Evolutionary conservation across 139 green algal genomes (phyloP), one percentile per base, ranked within the genome.

Genomic region (Raphidocelis subcapitata): DNA sequence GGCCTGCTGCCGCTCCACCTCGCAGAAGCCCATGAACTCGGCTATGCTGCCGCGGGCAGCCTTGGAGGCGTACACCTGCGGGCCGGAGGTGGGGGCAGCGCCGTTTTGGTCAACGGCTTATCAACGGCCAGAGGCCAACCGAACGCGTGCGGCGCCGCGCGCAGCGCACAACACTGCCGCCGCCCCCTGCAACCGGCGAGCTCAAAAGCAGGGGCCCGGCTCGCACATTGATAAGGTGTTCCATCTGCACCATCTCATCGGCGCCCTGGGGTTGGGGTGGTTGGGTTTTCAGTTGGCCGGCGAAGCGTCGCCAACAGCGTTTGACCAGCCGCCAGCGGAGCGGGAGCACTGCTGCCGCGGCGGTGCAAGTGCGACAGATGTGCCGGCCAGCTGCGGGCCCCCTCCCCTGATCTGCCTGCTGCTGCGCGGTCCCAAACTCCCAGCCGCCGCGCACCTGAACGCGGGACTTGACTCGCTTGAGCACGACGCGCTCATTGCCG

Each of bases 141-240:
- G n/a, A n/a, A n/a, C n/a, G n/a, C n/a, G n/a, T n/a, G n/a, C n/a
- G n/a, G n/a, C n/a, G n/a, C n/a, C n/a, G n/a, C n/a, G n/a, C n/a
- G n/a, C n/a, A n/a, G n/a, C n/a, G n/a, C n/a, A n/a, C n/a, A n/a
- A n/a, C n/a, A n/a, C n/a, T n/a, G n/a, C n/a, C n/a, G n/a, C n/a
- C n/a, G n/a, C n/a, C n/a, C n/a, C n/a, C n/a, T n/a, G n/a, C n/a
- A n/a, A n/a, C n/a, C n/a, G n/a, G n/a, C n/a, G n/a, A n/a, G n/a
- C n/a, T n/a, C n/a, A n/a, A n/a, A n/a, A n/a, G n/a, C n/a, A n/a
- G n/a, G n/a, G n/a, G n/a, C n/a, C n/a, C n/a, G n/a, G 41, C 41
- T 12, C 8, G 8, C 57, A 93, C 86, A 36, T 96, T 96, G 46
- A 97, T 82, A 67, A 94, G 46, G 74, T 94, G 87, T 81, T 96